Conservation (phyloP, 2,329 filamentous ascomycete genomes). For the Helicocarpus griseus region DNA sequence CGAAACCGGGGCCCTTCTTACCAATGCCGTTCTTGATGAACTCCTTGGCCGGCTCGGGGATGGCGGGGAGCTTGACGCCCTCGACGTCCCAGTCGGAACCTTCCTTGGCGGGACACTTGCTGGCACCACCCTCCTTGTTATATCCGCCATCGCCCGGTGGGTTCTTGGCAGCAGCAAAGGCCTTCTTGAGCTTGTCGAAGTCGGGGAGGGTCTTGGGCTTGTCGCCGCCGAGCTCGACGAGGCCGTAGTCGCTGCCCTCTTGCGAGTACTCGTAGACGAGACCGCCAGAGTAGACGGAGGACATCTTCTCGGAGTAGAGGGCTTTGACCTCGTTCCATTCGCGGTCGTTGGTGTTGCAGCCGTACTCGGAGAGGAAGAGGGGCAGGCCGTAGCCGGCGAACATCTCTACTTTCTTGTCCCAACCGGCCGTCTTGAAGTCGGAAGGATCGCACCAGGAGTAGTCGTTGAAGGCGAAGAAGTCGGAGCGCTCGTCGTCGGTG, state of each 20-base stretch:
- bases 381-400: constrained; percentile 80
- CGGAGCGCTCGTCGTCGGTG: constrained; percentile 68
- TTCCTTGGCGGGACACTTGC: constrained; percentile 45
- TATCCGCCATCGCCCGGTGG: constrained; percentile 51
- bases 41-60: constrained; percentile 45
- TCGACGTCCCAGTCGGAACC: constrained; percentile 48
- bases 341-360: constrained; percentile 74
- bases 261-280: constrained; percentile 91
- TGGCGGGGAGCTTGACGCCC: constrained; percentile 40
- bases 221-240: constrained; percentile 55
- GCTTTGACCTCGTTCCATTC: constrained; percentile 69
- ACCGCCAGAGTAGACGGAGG: constrained; percentile 82
- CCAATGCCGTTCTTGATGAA: constrained; percentile 52
- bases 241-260: constrained; percentile 69
- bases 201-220: constrained; percentile 46
- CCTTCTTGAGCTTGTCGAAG: constrained; percentile 48
- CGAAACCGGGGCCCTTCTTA: constrained; percentile 45
- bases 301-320: constrained; percentile 79
- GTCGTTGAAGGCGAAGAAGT: constrained; percentile 86
- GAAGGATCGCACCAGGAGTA: constrained; percentile 69
- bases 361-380: constrained; percentile 91
- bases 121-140: constrained; percentile 44
- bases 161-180: constrained; percentile 40
- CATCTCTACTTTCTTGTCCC: constrained; percentile 80
- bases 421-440: constrained; percentile 65